Percentiles rank a stretch among this genome's conserved stretches.
Evolutionary conservation across 306 rosid species (phyloP).

Genomic region (Acmispon strigosus): DNA sequence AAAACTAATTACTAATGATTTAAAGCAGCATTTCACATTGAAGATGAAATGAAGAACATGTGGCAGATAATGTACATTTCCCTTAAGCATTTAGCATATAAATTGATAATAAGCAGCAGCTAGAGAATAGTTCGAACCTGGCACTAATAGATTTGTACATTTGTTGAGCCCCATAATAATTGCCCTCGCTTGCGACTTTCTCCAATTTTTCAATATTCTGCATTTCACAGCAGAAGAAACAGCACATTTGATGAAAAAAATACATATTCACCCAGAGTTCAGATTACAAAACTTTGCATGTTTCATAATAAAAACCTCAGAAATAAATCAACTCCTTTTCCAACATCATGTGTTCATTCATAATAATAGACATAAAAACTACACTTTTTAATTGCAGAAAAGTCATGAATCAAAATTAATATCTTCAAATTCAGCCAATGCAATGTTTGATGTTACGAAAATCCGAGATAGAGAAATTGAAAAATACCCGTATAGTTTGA

Average conservation of each 20-base stretch:
- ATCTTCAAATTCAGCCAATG: not conserved
- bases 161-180: constrained; percentile 94
- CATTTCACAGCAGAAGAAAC: constrained; percentile 21
- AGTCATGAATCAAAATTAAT: not conserved
- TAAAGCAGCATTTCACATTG: not conserved
- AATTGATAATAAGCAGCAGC: not conserved
- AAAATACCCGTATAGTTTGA: not conserved
- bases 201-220: constrained; percentile 80
- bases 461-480: not conserved
- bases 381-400: not conserved
- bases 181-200: constrained; percentile 64
- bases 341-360: too few relatives aligned
- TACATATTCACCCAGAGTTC: too few relatives aligned
- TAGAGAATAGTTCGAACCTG: constrained; percentile 40
- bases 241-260: not conserved
- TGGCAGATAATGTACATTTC: not conserved
- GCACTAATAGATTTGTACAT: constrained; percentile 90
- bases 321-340: not conserved
- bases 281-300: not conserved
- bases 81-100: not conserved
- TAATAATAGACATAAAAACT: too few relatives aligned
- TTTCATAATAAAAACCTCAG: not conserved
- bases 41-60: not conserved
- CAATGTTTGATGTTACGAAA: not conserved
- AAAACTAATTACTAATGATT: not conserved